phyloP scores from a whole-genome alignment of 1,284 basidiomycete genomes.

The Fomitopsis pinicola region DNA sequence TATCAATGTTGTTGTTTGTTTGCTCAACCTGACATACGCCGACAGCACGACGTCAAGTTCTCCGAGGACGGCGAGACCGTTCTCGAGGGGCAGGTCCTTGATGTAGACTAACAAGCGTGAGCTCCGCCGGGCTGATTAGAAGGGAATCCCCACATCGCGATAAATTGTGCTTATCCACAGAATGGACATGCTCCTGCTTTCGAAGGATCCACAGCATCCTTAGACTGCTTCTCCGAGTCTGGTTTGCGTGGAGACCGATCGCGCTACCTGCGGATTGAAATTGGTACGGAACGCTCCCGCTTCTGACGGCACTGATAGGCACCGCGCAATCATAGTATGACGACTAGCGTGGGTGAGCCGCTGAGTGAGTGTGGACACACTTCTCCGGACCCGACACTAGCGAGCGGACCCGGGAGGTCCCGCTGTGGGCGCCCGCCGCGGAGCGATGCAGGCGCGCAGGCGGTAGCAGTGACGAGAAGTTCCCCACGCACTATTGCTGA shows the following conservation, averaged over 20 bases:
- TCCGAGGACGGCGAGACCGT: constrained; percentile 74
- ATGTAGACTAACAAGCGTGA: constrained; percentile 17
- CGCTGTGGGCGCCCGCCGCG: too few species aligned
- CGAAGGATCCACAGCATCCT: not conserved
- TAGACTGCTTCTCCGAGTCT: not conserved
- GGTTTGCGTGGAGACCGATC: not conserved
- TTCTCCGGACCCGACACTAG: too few species aligned
- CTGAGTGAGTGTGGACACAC: not conserved
- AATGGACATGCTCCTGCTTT: not conserved
- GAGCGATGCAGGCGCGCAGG: too few species aligned
- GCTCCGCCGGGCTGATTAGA: not conserved
- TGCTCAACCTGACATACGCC: not conserved
- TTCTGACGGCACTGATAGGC: not conserved
- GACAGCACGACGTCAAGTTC: constrained; percentile 75
- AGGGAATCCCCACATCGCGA: not conserved
- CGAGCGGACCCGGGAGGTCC: too few species aligned
- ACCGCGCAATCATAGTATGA: not conserved
- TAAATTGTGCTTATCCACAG: not conserved
- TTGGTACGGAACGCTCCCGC: not conserved
- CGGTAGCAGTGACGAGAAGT: not conserved
- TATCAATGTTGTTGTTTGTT: not conserved
- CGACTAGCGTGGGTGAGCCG: not conserved
- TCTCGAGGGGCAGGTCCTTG: constrained; percentile 59
- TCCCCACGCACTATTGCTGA: not conserved
- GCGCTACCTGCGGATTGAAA: not conserved